A percentile compares a stretch with the other conserved stretches of the same genome.
Evolutionary conservation across 176 grass and related monocot genomes (phyloP).

Genomic region (Dactylis glomerata): DNA sequence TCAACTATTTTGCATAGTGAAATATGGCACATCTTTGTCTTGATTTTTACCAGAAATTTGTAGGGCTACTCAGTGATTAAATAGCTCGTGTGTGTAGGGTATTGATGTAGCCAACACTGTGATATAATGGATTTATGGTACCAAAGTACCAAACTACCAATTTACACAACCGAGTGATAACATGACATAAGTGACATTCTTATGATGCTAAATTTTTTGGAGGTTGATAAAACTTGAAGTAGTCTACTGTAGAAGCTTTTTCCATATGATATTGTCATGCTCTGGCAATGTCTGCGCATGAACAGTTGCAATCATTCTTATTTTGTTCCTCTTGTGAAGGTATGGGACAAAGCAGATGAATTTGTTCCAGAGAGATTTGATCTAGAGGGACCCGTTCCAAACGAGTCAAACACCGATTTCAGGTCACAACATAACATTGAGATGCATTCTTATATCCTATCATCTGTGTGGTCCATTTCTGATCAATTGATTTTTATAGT

Average conservation of each 20-base stretch:
- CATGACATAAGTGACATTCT: background rate
- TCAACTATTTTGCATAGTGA: background rate
- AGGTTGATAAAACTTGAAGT: background rate
- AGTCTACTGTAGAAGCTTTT: background rate
- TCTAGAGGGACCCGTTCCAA: slow-evolving; percentile 87
- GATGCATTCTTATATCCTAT: background rate
- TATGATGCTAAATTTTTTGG: background rate
- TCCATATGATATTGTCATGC: background rate
- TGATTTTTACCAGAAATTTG: background rate
- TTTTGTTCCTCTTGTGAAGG: slow-evolving; percentile 44
- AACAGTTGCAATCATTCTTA: background rate
- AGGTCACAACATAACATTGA: slow-evolving; percentile 39
- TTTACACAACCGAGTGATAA: background rate
- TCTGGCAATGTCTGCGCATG: background rate
- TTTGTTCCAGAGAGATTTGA: slow-evolving; percentile 89
- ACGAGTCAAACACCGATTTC: slow-evolving; percentile 92
- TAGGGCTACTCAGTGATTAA: background rate
- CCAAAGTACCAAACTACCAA: background rate
- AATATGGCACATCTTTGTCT: slow-evolving; percentile 19
- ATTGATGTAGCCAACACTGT: background rate
- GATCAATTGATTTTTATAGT: slow-evolving; percentile 7
- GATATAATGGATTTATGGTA: background rate
- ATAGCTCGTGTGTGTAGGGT: background rate
- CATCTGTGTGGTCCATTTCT: background rate
- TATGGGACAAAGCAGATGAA: slow-evolving; percentile 91